Percentiles rank a stretch among this genome's conserved stretches.
Conservation (phyloP, 495 filamentous ascomycete genomes). For the Penicillium odoratum region DNA sequence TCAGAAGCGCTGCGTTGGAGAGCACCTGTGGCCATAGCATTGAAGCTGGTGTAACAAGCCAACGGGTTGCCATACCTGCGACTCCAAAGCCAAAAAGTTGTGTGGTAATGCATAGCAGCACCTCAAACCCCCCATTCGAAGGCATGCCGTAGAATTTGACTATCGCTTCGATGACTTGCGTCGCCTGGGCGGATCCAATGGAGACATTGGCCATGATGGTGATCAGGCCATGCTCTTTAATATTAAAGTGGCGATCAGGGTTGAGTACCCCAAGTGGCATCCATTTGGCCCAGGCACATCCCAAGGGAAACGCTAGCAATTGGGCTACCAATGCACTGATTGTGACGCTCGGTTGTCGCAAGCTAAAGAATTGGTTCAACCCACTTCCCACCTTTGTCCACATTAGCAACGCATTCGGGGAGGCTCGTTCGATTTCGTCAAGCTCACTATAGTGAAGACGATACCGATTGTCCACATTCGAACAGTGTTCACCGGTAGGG, state of each 20-base stretch:
- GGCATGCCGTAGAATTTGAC: constrained; percentile 67
- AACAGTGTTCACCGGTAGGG: constrained; percentile 65
- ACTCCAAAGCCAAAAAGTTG: constrained; percentile 75
- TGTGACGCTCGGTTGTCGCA: constrained; percentile 59
- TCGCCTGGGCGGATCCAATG: constrained; percentile 64
- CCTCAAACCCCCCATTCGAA: constrained; percentile 65
- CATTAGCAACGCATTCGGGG: neutral
- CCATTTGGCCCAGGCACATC: constrained; percentile 57
- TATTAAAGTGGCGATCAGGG: constrained; percentile 71
- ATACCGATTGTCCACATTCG: constrained; percentile 74
- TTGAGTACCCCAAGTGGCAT: constrained; percentile 61
- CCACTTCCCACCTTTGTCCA: constrained; percentile 55
- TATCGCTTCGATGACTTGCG: constrained; percentile 67
- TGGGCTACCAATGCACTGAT: constrained; percentile 69
- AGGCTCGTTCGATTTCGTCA: neutral
- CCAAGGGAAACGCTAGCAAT: constrained; percentile 69
- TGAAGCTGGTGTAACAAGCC: constrained; percentile 69
- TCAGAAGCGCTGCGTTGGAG: constrained; percentile 84
- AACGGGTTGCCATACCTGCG: constrained; percentile 60
- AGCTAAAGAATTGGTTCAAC: constrained; percentile 71
- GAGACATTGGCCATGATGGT: constrained; percentile 71
- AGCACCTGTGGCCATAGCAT: constrained; percentile 94
- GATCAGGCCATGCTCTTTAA: constrained; percentile 78
- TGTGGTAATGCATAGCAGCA: constrained; percentile 68
- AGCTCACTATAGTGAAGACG: constrained; percentile 55